Base-by-base conservation (phyloP, 176 grass and related monocot genomes). In the Rhipidocladum racemiflorum region DNA sequence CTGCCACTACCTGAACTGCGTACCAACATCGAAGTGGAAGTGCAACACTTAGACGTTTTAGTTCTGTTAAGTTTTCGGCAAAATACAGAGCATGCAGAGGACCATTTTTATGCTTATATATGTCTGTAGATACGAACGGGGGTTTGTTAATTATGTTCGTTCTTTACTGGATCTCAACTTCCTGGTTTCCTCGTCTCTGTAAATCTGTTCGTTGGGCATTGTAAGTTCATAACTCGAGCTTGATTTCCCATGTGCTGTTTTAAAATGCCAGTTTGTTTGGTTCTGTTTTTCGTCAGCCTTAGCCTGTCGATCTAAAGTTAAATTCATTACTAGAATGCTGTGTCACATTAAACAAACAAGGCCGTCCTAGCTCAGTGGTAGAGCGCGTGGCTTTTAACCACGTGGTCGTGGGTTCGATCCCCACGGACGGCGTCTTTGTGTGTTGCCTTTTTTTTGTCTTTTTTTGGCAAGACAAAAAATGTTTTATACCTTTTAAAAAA, bases 1-100 rank as follows among this genome's bases (percentile, higher is more conserved):
- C 43, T 98, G 95, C 84, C 88, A 91, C 76, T 98, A 98, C 81
- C 87, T 98, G 66, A 80, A 98, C 84, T 98, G 95, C 40, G 81
- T 98, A 80, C 95, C 95, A 7, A 95, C 95, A 66, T 98, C 95
- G 17, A 93, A 85, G 42, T 98, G 95, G 95, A 95, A 75, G 70
- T 98, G 95, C 45, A 81, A 95, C 35, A 76, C 60, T 53, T 93
- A 85, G 80, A 54, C 53, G 61, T 7, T 44, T 39, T 17, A 40
- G 39, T 39, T 61, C 57, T 72, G 21, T 70, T 28, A 18, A 42
- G 49, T 59, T 81, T 56, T 34, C 10, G 8, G 45, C 29, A 11
- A 84, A 84, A 82, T 43, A 65, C 9, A 32, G 86, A 78, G 79
- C 40, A 29, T 53, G 20, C 38, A 17, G 83, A 68, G 66, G 76